Base-by-base conservation (phyloP, 805 yeast species). In the Sungouiozyma ichnusensis region DNA sequence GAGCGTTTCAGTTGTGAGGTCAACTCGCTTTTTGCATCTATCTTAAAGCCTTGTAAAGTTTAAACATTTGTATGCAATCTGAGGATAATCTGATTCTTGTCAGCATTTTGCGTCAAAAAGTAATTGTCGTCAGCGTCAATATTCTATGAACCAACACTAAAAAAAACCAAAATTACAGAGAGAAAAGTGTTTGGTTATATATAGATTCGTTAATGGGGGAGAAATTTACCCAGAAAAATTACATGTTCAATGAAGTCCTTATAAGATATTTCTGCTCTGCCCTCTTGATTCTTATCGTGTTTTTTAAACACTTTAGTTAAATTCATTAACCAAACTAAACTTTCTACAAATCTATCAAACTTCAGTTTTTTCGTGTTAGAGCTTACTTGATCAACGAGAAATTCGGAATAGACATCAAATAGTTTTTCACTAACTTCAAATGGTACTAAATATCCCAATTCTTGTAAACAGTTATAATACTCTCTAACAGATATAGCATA, bases 331-430 rank as follows among this genome's bases (percentile, higher is more conserved):
- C 85, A 81, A 15, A 85, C 82, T 49, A 85, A 69, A 41, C 84
- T 72, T 57, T 85, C 94, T 19, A 85, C 86, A 62, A 85, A 85
- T 58, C 77, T 72, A 58, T 85, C 95, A 59, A 85, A 85, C 45
- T 82, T 77, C 61, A 85, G 57, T 44, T 64, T 68, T 40, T 60
- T 61, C 2, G 59, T 59, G 16, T 52, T 54, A 6, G 50, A 48
- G 24, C 49, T 48, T 11, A 24, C 9, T 16, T 54, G 53, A 34
- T 57, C 56, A 17, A 54, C 47, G 33, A 44, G 44, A 32, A 56
- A 58, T 35, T 60, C 64, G 1, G 63, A 55, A 49, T 56, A 60
- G 33, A 58, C 63, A 37, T 61, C 66, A 43, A 62, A 62, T n/a
- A 62, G 42, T 29, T 58, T 59, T 38, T 61, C 65, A 37, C 59